Conservation (phyloP, 2,329 filamentous ascomycete genomes). For the Chrysoporthe deuterocubensis region DNA sequence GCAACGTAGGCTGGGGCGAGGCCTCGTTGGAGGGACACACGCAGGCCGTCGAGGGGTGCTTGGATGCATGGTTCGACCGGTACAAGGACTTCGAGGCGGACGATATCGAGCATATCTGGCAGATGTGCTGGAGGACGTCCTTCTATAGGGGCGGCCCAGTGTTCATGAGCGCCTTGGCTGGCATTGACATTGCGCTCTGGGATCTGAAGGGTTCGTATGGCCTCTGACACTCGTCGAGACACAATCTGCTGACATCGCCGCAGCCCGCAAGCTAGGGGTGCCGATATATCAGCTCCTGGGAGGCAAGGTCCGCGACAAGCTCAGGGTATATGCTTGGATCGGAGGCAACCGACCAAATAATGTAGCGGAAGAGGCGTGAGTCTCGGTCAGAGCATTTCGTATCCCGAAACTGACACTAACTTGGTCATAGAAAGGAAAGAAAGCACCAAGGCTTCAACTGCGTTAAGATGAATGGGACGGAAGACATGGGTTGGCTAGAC, state of each 20-base stretch:
- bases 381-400: neutral
- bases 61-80: slow-evolving; percentile 61
- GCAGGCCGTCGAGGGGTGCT: slow-evolving; percentile 65
- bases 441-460: slow-evolving; percentile 59
- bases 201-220: slow-evolving; percentile 57
- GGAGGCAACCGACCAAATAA: slow-evolving; percentile 69
- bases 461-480: slow-evolving; percentile 72
- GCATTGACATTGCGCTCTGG: slow-evolving; percentile 72
- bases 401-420: neutral
- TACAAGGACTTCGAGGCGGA: slow-evolving; percentile 66
- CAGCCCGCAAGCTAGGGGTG: slow-evolving; percentile 45
- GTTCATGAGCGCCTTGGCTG: slow-evolving; percentile 70
- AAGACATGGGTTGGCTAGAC: slow-evolving; percentile 69
- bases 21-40: slow-evolving; percentile 68
- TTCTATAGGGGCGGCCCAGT: slow-evolving; percentile 73
- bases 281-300: slow-evolving; percentile 69
- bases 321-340: slow-evolving; percentile 71
- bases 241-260: neutral
- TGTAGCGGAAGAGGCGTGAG: slow-evolving; percentile 58
- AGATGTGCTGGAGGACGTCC: slow-evolving; percentile 63
- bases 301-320: slow-evolving; percentile 65
- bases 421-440: slow-evolving; percentile 47
- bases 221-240: neutral
- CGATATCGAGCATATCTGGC: slow-evolving; percentile 73
- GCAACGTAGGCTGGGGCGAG: slow-evolving; percentile 66